Base-by-base conservation (phyloP, 1,139 yeast species). In the Zygoascus meyerae region DNA sequence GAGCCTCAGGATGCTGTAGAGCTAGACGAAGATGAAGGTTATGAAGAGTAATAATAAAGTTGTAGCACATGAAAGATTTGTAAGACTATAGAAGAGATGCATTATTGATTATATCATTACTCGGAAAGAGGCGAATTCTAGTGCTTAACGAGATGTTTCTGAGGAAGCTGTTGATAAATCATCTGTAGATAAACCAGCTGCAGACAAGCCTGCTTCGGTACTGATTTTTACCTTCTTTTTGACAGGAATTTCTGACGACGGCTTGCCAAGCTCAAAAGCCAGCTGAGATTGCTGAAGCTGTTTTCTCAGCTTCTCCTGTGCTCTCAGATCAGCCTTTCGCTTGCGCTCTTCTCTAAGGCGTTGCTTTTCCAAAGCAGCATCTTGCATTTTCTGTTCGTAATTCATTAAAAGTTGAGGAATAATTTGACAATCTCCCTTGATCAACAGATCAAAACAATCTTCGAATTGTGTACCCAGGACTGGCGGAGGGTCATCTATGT, bases 1-100 rank as follows among this genome's bases (percentile, higher is more conserved):
- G 97, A 90, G 62, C 97, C 97, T 1, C 75, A 78, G 34, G 97
- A 90, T 53, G 87, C 81, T 53, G 63, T 77, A 14, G 90, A 83
- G 44, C 59, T 74, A 5, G 85, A 79, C 8, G 72, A 68, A 30
- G 71, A 64, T 11, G 35, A 15, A 12, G 35, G 18, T 34, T 34
- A 34, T 15, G 21, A 40, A 28, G 42, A 16, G 9, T 4, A 31
- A 8, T 31, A 31, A n/a, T 10, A 5, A 31, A n/a, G 14, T 4
- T 31, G 14, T 8, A 8, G 11, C 31, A 28, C n/a, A 31, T 31
- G 33, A 11, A 31, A 31, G 5, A 5, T n/a, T 5, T 5, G 3
- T 5, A n/a, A 31, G 9, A n/a, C 8, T 31, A 12, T 31, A 11
- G 9, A 31, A 31, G 33, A 31, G 14, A 21, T 21, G 26, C 26